These are phyloP conservation scores for Diaporthe sp. DNA, from an alignment of 2,329 filamentous ascomycete genomes.

Conservation along the genomic window DNA sequence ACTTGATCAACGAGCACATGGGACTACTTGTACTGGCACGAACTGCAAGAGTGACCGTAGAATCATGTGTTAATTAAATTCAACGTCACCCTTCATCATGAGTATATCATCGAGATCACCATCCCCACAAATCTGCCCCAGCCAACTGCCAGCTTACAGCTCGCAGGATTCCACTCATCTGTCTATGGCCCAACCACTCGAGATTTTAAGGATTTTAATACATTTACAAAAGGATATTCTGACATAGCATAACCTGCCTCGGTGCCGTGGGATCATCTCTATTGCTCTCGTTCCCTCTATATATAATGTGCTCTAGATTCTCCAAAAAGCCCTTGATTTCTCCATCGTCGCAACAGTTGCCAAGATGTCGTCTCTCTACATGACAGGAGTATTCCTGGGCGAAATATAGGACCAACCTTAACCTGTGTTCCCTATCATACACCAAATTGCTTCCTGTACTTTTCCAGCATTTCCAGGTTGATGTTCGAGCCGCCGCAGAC, in stretches of 20 bases:
- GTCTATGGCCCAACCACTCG: no score
- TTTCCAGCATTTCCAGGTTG: slow-evolving; percentile 68
- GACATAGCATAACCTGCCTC: not conserved
- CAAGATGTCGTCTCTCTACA: not conserved
- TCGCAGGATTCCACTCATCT: not conserved
- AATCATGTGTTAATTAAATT: not conserved
- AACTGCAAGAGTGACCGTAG: not conserved
- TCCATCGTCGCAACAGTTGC: not conserved
- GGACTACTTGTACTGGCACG: not conserved
- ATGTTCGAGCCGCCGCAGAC: slow-evolving; percentile 85
- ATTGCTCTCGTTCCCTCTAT: not conserved
- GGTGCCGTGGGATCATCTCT: not conserved
- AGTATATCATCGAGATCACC: not conserved
- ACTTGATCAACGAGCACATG: not conserved
- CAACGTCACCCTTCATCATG: slow-evolving; percentile 8
- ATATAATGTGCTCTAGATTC: not conserved
- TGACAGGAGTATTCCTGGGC: no score
- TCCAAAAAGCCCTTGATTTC: not conserved
- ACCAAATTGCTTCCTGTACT: slow-evolving; percentile 63
- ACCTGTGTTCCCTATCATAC: slow-evolving; percentile 33
- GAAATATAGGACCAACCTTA: no score
- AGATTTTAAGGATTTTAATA: not conserved
- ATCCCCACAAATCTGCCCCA: not conserved
- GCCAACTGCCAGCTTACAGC: not conserved
- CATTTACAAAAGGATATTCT: no score